Evolutionary conservation across 495 filamentous ascomycete species (phyloP), one percentile per base, ranked within the genome.

Genomic region (Massariosphaeria phaeospora): DNA sequence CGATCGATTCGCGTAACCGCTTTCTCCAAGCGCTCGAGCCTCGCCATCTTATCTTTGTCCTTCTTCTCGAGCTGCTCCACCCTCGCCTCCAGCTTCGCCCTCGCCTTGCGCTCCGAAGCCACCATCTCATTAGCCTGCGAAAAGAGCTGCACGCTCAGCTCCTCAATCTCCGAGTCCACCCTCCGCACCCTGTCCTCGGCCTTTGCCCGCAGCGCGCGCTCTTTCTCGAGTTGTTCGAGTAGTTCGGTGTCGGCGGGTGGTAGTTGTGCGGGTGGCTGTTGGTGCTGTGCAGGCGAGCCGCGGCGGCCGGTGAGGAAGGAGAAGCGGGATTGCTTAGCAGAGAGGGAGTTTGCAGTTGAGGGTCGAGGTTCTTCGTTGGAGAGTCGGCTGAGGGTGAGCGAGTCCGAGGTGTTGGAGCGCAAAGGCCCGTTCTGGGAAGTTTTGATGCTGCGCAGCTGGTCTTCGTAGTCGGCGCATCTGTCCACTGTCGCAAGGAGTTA

Each of bases 81-180:
- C 48, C 79, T 73, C 67, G 88, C 84, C 67, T 95, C 89, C 26
- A 97, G 74, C 68, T 78, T 79, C 6, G 85, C 87, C 34, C 88
- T 73, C 29, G 86, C 88, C 66, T 84, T 82, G 39, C 93, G 76
- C 75, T 97, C 93, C 62, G 81, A 73, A 13, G 91, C 89, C 21
- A 98, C 93, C 91, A 98, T 97, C 75, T 95, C 88, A 63, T 97
- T 97, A 15, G 93, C 93, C 70, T 95, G 84, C 67, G 88, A 82
- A 71, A 98, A 98, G 44, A 98, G 73, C 58, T 84, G 80, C 39
- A 82, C 85, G 29, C 82, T 88, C 59, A 98, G 73, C 64, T 98
- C 93, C 68, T 97, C 94, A 12, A 98, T 76, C 72, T 98, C 93
- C 0, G 72, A 76, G 43, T 77, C 84, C 25, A 88, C 84, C 48